Evolutionary conservation across 2,329 filamentous ascomycete genomes (phyloP).

Genomic region (Sclerotinia trifoliorum): DNA sequence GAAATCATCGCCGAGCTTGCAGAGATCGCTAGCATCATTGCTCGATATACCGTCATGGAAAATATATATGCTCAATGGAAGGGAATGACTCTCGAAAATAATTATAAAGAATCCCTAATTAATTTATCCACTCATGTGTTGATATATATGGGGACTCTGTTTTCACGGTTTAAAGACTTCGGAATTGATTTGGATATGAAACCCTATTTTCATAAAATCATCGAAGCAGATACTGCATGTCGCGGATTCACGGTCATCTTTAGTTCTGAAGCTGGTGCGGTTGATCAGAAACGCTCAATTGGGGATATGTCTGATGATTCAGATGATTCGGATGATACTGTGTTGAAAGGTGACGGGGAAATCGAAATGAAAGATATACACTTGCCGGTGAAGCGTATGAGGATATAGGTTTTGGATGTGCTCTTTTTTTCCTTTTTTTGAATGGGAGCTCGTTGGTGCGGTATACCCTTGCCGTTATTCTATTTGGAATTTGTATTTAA

Average conservation of each 20-base stretch:
- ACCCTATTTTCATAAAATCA: not conserved
- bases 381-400: not conserved
- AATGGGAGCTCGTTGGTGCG: not conserved
- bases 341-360: not conserved
- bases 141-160: not conserved
- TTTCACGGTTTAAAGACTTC: not conserved
- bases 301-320: conserved; percentile 15
- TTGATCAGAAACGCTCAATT: not conserved
- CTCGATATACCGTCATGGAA: conserved; percentile 28
- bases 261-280: not conserved
- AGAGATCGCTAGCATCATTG: conserved; percentile 23
- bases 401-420: not conserved
- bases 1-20: conserved; percentile 1
- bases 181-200: not conserved
- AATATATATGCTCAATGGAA: conserved; percentile 26
- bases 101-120: conserved; percentile 21
- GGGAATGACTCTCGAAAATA: conserved; percentile 19
- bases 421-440: too few species aligned
- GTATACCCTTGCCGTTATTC: too few species aligned
- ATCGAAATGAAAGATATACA: not conserved
- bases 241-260: conserved; percentile 1
- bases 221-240: not conserved
- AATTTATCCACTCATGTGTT: conserved; percentile 21
- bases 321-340: not conserved
- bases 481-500: too few species aligned